Base-by-base conservation (phyloP, 106 monocot species). In the Dioscorea zingiberensis region DNA sequence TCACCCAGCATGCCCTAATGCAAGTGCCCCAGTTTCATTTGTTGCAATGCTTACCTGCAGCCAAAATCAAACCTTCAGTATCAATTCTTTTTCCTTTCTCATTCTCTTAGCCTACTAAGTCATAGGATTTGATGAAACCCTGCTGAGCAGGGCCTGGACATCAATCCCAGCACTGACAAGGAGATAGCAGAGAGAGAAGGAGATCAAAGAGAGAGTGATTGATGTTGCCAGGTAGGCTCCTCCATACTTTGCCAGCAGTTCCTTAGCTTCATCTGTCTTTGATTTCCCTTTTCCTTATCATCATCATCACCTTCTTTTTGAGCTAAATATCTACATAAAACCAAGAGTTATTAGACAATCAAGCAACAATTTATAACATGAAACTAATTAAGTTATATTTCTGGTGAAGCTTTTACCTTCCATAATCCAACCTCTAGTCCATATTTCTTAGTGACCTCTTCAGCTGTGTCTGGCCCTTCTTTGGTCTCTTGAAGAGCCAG, bases 161-260 rank as follows among this genome's bases (percentile, higher is more conserved):
- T 94, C 90, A 44, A 94, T 70, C 55, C 94, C 94, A 7, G 87
- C 87, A 27, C 58, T 80, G 71, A 94, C 65, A 53, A 94, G 87
- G 55, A 87, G 67, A 63, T 91, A 94, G 65, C 94, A 94, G 58
- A 94, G 75, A 15, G 80, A 48, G 76, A 94, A 94, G 54, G 94
- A 94, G 73, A 94, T 85, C 66, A 94, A 66, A 12, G 94, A 94
- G 46, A 94, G 87, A 8, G 90, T 80, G 44, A 94, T 87, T 4
- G 94, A 94, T 18, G 94, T 94, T n/a, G 83, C 87, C 58, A 95
- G 72, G 73, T 95, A 95, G 21, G 94, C 94, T 7, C 94, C 91
- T 51, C 94, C 94, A 28, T 91, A 95, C 70, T 91, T 95, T 21
- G 91, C 74, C 44, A 95, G 78, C 15, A 95, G 75, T 25, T 91